A percentile compares a stretch with the other conserved stretches of the same genome.
phyloP scores from a whole-genome alignment of 345 rosid species.

The Nephelium lappaceum region DNA sequence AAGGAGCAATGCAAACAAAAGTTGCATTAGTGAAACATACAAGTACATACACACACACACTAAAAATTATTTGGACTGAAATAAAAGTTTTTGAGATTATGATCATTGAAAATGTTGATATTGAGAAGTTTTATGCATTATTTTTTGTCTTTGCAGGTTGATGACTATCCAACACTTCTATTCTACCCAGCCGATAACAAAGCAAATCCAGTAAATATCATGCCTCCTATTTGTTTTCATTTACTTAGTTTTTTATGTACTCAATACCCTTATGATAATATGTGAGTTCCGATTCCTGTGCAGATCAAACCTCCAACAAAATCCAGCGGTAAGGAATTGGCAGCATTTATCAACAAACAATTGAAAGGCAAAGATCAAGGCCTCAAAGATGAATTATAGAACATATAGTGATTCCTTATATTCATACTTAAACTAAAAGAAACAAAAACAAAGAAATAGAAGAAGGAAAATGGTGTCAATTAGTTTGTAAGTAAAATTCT shows the following conservation, averaged over 20 bases:
- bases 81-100: not conserved
- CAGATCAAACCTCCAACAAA: conserved; percentile 69
- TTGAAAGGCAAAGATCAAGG: conserved; percentile 44
- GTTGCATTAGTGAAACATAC: not conserved
- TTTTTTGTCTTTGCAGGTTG: conserved; percentile 47
- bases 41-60: not conserved
- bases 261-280: conserved; percentile 18
- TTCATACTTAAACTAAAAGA: not conserved
- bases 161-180: conserved; percentile 68
- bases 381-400: conserved; percentile 64
- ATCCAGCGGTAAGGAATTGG: conserved; percentile 58
- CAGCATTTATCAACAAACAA: conserved; percentile 47
- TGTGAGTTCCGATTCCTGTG: not conserved
- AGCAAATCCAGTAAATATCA: conserved; percentile 56
- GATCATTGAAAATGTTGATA: not conserved
- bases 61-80: not conserved
- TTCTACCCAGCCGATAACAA: conserved; percentile 65
- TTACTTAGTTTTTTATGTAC: not conserved
- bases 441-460: not conserved
- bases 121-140: not conserved
- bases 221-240: not conserved
- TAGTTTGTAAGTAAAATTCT: conserved; percentile 22
- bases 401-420: conserved; percentile 1
- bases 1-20: not conserved
- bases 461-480: conserved; percentile 1